These are phyloP conservation scores for Piromyces finnis DNA, from an alignment of 192 early-diverging fungal genomes.

Conservation along the genomic window DNA sequence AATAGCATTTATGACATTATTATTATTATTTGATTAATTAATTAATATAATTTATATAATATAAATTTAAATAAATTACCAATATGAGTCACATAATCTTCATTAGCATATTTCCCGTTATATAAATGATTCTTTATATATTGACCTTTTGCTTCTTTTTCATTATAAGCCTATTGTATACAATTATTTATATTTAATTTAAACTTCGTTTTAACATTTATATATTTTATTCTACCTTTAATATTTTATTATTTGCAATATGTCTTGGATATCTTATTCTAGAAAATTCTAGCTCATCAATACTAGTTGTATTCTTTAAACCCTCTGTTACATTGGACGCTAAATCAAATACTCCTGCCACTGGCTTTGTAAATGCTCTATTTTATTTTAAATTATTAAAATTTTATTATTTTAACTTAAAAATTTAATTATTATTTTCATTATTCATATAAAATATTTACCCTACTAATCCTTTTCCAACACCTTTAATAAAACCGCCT, in stretches of 20 bases:
- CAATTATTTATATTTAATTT: no score
- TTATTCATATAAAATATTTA: constrained; percentile 10
- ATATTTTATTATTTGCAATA: background rate
- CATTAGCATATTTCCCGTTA: background rate
- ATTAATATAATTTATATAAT: no score
- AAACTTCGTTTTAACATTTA: no score
- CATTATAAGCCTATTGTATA: background rate
- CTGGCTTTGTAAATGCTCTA: constrained; percentile 80
- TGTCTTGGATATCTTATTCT: background rate
- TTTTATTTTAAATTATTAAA: background rate
- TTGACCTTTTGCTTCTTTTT: background rate
- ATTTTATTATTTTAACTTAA: background rate
- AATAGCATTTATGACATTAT: no score
- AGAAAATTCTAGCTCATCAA: background rate
- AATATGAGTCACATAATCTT: background rate
- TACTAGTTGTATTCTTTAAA: background rate
- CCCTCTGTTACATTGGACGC: constrained; percentile 84
- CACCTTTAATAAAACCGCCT: constrained; percentile 84
- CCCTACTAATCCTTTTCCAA: constrained; percentile 88
- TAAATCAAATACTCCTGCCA: constrained; percentile 87
- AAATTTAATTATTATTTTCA: background rate
- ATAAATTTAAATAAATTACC: background rate
- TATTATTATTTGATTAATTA: background rate
- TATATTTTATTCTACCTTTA: background rate
- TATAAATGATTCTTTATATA: background rate